Evolutionary conservation across 345 rosid genomes (phyloP).

Genomic region (Sisymbrium irio): DNA sequence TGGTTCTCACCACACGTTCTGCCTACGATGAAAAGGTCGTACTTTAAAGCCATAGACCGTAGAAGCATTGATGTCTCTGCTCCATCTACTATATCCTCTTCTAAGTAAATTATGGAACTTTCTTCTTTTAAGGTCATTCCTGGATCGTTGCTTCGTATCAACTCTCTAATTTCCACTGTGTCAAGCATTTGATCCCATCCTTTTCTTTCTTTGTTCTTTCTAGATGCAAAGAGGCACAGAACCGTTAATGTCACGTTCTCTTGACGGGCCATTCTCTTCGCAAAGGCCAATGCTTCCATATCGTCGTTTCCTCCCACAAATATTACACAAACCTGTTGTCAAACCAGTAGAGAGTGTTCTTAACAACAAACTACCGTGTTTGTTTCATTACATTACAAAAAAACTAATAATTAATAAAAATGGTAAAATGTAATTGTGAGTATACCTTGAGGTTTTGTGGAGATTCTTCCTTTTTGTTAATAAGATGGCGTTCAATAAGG

Average conservation of each 20-base stretch:
- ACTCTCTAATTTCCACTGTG: slow-evolving; percentile 19
- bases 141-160: slow-evolving; percentile 7
- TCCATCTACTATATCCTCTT: slow-evolving; percentile 40
- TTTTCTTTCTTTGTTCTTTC: not conserved
- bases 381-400: too few relatives aligned
- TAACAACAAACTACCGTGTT: not conserved
- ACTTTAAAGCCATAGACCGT: slow-evolving; percentile 36
- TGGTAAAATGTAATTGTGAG: too few relatives aligned
- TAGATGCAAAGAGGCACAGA: slow-evolving; percentile 9
- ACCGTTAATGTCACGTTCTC: slow-evolving; percentile 28
- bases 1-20: slow-evolving; percentile 32
- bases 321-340: slow-evolving; percentile 20
- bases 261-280: slow-evolving; percentile 40
- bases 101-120: slow-evolving; percentile 18
- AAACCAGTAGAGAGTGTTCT: too few relatives aligned
- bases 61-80: slow-evolving; percentile 36
- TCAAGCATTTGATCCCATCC: slow-evolving; percentile 7
- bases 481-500: slow-evolving; percentile 26
- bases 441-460: slow-evolving; percentile 11
- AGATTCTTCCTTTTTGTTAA: not conserved
- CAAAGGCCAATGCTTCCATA: slow-evolving; percentile 46
- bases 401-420: too few relatives aligned
- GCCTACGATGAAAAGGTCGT: slow-evolving; percentile 47
- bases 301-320: slow-evolving; percentile 60
- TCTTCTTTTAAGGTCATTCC: not conserved